Evolutionary conservation across 108 stramenopile genomes (phyloP), one percentile per base, ranked within the genome.

Genomic region (Cyclostephanos tholiformis): DNA sequence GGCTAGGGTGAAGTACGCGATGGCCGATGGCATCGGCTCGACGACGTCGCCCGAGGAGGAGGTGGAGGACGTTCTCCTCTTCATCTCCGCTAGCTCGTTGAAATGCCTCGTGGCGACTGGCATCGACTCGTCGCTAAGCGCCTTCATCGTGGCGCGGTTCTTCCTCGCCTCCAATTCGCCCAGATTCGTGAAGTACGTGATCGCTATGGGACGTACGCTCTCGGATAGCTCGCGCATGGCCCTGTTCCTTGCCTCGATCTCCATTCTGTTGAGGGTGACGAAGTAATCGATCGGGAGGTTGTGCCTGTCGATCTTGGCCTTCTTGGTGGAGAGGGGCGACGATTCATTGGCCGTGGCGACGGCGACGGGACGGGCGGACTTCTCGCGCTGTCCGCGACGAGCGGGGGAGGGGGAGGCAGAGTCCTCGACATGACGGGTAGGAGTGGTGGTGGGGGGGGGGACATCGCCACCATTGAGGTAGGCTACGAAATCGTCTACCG

Each of bases 211-310:
- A 3, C 25, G 2, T 7, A 29, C 25, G 61, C 36, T 39, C 61
- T 62, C 61, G 61, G 25, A 20, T 1, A 62, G 26, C 20, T 62
- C 61, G 27, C 38, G 25, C 3, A 29, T 4, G 0, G 61, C 61
- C 61, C 12, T 35, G 20, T 25, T 29, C 6, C 38, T 2, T 7
- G 61, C 61, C 20, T 35, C 61, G 6, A 7, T 9, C 29, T 62
- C 36, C 61, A 6, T 29, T 9, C 2, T 2, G 26, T 29, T 29
- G 8, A n/a, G 11, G 19, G 6, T 32, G 61, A 20, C 30, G 26
- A 62, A 62, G 61, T 62, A 29, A 11, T 62, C 61, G 61, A 62
- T 10, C 11, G 41, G 41, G 41, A 41, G 41, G 41, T 41, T 41
- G n/a, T n/a, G n/a, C 41, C 12, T 41, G 41, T 36, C 36, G 36